A percentile compares a stretch with the other conserved stretches of the same genome.
These are phyloP conservation scores for Hermanozyma aechmeae DNA, from an alignment of 805 yeast species.

Conservation along the genomic window DNA sequence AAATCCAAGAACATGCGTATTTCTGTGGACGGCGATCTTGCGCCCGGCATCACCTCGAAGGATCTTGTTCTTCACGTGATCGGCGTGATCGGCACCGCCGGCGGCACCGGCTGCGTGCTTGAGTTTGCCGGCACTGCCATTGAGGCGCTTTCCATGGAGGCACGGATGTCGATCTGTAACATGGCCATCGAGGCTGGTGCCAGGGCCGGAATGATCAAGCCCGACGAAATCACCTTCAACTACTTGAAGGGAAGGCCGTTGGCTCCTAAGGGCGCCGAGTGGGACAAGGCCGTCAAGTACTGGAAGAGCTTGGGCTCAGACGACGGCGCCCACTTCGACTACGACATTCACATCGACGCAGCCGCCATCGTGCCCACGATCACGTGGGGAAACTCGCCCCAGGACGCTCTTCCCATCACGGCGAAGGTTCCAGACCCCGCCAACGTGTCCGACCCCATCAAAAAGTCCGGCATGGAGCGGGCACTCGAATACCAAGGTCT, in stretches of 20 bases:
- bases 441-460: constrained; percentile 58
- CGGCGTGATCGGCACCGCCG: constrained; percentile 97
- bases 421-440: constrained; percentile 87
- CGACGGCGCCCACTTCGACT: constrained; percentile 82
- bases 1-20: constrained; percentile 96
- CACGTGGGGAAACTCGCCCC: constrained; percentile 99
- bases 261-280: constrained; percentile 88
- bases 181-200: constrained; percentile 99
- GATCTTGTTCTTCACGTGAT: constrained; percentile 91
- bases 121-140: constrained; percentile 97
- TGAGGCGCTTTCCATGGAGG: constrained; percentile 85
- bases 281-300: constrained; percentile 89
- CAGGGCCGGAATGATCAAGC: constrained; percentile 98
- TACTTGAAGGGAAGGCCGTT: constrained; percentile 91
- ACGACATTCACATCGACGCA: constrained; percentile 73
- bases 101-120: constrained; percentile 96
- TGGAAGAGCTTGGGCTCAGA: constrained; percentile 88
- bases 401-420: constrained; percentile 93
- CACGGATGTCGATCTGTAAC: constrained; percentile 98
- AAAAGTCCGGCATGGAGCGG: constrained; percentile 78
- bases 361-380: constrained; percentile 88
- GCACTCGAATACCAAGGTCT: constrained; percentile 92
- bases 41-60: constrained; percentile 90
- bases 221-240: constrained; percentile 81
- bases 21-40: constrained; percentile 71